These are phyloP conservation scores for Penstemon newberryi DNA, from an alignment of 257 asterid species.

Conservation along the genomic window DNA sequence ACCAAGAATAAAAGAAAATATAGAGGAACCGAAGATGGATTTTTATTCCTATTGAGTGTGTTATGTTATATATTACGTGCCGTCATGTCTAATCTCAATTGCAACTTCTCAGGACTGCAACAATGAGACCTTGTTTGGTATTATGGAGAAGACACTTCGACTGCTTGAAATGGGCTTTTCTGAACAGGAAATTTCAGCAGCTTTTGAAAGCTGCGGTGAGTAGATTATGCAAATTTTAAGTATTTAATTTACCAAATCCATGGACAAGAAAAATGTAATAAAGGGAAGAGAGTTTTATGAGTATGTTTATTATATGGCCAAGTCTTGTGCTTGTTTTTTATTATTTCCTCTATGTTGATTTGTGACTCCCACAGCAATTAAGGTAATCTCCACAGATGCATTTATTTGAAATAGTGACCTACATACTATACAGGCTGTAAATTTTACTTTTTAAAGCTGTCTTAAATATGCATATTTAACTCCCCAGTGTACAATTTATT, in stretches of 20 bases:
- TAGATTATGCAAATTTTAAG: constrained; percentile 23
- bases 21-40: not conserved
- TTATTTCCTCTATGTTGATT: not conserved
- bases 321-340: not conserved
- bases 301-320: not conserved
- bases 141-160: constrained; percentile 90
- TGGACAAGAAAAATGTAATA: constrained; percentile 12
- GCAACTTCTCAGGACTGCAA: constrained; percentile 51
- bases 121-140: constrained; percentile 76
- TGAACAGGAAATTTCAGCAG: constrained; percentile 75
- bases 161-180: constrained; percentile 92
- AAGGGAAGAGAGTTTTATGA: not conserved
- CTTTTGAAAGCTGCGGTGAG: constrained; percentile 89
- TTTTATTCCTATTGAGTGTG: constrained; percentile 9
- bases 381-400: constrained; percentile 1
- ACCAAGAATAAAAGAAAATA: not conserved
- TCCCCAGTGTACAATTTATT: constrained; percentile 1
- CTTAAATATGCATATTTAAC: not conserved
- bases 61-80: constrained; percentile 5
- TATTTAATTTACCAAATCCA: constrained; percentile 13
- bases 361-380: not conserved
- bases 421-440: not conserved
- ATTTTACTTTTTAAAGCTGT: not conserved
- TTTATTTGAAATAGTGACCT: not conserved
- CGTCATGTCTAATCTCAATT: constrained; percentile 26